Evolutionary conservation across 2,329 filamentous ascomycete species (phyloP), one percentile per base, ranked within the genome.

Genomic region (Scedosporium apiospermum): DNA sequence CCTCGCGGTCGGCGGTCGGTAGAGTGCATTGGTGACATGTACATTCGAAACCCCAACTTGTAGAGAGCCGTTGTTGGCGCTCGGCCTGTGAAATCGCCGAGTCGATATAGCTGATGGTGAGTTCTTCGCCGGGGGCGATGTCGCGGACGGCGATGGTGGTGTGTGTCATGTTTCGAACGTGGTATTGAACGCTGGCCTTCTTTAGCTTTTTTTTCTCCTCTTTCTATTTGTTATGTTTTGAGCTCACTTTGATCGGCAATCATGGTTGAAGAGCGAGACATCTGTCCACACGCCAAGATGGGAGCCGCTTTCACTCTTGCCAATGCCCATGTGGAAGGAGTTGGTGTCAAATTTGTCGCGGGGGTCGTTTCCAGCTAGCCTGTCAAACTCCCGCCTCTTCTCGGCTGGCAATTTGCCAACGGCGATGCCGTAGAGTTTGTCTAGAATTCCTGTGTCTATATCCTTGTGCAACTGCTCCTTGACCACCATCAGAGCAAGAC

Each of bases 91-190:
- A 60, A 1, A 69, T 61, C 38, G 69, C 67, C 5, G 69, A 63
- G 63, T 75, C 71, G 62, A 75, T 69, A 66, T 77, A 76, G 18
- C 68, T 72, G 49, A 77, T 67, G 58, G 69, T 72, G 7, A 78
- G 67, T 64, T 78, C 75, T 44, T 75, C 72, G 21, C 74, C 74
- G 0, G 69, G 53, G 10, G 42, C 57, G 49, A 77, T 75, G 64
- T 74, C 70, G 30, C 73, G 73, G 27, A 71, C 72, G 3, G 76
- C 75, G 21, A 74, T 66, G 7, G 71, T 71, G 38, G 68, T 73
- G 61, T 76, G 73, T n/a, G 72, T 74, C 23, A 73, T 67, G 64
- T 74, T 71, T 9, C 64, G 61, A 42, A 75, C 67, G 57, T 72
- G 71, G 66, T 74, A 74, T 63, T 73, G 70, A 26, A 74, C 38